Evolutionary conservation across 2,329 filamentous ascomycete species (phyloP).

Genomic region (Calonectria ilicicola): DNA sequence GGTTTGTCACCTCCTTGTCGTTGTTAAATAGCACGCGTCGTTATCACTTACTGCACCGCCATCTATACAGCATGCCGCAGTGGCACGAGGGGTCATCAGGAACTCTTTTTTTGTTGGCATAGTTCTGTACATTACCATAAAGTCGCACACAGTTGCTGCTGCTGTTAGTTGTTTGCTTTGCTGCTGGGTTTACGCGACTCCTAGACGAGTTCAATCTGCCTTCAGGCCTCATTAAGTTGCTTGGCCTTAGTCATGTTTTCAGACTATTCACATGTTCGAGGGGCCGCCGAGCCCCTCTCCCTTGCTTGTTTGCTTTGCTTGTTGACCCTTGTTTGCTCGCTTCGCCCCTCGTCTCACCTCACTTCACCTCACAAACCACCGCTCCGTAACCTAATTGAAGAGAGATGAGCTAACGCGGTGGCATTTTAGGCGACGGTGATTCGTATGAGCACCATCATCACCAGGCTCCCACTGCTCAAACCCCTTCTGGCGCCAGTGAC

Average conservation of each 20-base stretch:
- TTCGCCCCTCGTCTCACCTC: conserved; percentile 19
- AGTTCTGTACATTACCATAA: conserved; percentile 69
- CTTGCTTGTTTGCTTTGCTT: conserved; percentile 33
- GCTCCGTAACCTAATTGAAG: conserved; percentile 27
- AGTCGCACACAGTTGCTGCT: conserved; percentile 60
- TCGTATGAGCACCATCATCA: conserved; percentile 76
- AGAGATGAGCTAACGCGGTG: conserved; percentile 45
- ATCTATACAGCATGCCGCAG: conserved; percentile 45
- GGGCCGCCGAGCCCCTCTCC: conserved; percentile 10
- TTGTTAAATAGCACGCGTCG: conserved; percentile 45
- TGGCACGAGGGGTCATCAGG: conserved; percentile 53
- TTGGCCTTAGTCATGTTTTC: conserved; percentile 39
- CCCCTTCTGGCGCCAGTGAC: conserved; percentile 61
- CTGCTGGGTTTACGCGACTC: conserved; percentile 48
- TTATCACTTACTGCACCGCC: conserved; percentile 41
- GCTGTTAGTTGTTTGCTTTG: conserved; percentile 49
- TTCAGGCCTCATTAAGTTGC: conserved; percentile 48
- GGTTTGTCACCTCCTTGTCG: conserved; percentile 46
- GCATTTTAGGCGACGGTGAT: conserved; percentile 68
- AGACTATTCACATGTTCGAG: conserved; percentile 23
- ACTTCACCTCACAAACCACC: conserved; percentile 17
- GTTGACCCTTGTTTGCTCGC: conserved; percentile 20
- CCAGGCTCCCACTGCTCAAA: conserved; percentile 67
- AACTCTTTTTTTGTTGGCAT: conserved; percentile 50
- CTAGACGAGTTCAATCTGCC: conserved; percentile 53